Conservation (phyloP, 768 basidiomycete species). For the Collybia nuda region DNA sequence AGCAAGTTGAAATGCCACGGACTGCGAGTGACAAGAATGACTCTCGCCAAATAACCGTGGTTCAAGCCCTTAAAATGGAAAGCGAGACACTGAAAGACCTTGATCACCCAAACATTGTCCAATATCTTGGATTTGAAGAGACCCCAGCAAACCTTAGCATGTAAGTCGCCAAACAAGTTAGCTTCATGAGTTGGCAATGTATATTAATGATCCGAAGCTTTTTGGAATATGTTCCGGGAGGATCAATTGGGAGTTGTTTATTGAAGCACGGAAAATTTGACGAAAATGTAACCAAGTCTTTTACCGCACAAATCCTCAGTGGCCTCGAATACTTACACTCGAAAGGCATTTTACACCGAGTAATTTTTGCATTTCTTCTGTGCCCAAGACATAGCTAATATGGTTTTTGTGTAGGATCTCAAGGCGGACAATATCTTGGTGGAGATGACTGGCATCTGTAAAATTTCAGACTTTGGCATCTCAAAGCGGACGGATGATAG, state of each 20-base stretch:
- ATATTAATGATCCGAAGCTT: constrained; percentile 54
- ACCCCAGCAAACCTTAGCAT: constrained; percentile 88
- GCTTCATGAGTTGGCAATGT: neutral
- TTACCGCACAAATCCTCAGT: constrained; percentile 87
- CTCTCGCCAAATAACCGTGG: constrained; percentile 76
- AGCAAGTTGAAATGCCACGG: constrained; percentile 94
- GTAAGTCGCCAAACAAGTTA: constrained; percentile 47
- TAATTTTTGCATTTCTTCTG: constrained; percentile 29
- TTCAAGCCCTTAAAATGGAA: constrained; percentile 92
- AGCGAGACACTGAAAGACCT: constrained; percentile 95
- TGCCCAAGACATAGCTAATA: constrained; percentile 5
- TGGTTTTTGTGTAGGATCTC: constrained; percentile 61
- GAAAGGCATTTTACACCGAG: constrained; percentile 89
- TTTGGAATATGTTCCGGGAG: constrained; percentile 98
- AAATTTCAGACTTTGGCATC: constrained; percentile 98
- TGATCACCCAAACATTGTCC: constrained; percentile 96
- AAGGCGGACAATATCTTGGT: constrained; percentile 99
- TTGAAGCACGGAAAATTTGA: constrained; percentile 92
- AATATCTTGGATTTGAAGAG: constrained; percentile 94
- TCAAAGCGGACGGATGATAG: constrained; percentile 94
- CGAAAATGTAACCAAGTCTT: constrained; percentile 89
- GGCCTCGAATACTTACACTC: constrained; percentile 94
- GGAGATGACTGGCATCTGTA: constrained; percentile 88
- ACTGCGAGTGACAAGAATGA: constrained; percentile 92
- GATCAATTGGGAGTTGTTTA: constrained; percentile 88